A percentile compares a stretch with the other conserved stretches of the same genome.
Evolutionary conservation across 2,329 filamentous ascomycete species (phyloP).

Genomic region (Fusarium miscanthi): DNA sequence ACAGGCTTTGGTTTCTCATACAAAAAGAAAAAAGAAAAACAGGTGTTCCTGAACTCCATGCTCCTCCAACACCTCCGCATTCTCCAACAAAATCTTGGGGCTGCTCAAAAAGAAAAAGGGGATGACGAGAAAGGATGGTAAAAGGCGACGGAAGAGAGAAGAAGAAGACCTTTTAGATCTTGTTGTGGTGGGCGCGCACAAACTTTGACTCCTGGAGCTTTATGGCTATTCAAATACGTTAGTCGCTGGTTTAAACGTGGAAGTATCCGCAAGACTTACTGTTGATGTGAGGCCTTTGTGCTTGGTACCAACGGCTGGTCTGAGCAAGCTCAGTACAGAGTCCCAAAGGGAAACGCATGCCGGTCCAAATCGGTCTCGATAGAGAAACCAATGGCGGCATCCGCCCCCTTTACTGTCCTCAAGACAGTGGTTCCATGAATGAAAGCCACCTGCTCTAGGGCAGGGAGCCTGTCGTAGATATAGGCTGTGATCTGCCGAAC

Average conservation of each 20-base stretch:
- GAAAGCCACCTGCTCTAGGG: background rate
- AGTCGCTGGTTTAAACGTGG: background rate
- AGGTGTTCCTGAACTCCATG: background rate
- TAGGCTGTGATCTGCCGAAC: background rate
- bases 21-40: background rate
- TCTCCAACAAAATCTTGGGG: background rate
- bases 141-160: background rate
- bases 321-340: background rate
- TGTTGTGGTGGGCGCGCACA: no score
- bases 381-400: background rate
- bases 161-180: background rate
- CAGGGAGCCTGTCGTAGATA: background rate
- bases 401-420: background rate
- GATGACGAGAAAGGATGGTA: background rate
- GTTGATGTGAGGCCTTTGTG: rapidly evolving
- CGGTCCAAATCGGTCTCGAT: background rate
- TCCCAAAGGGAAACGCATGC: background rate
- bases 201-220: no score
- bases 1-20: background rate
- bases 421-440: background rate
- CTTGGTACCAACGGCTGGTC: background rate
- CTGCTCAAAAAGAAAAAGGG: background rate
- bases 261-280: background rate
- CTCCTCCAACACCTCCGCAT: background rate
- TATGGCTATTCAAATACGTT: background rate